These are phyloP conservation scores for Nicotiana knightiana DNA, from an alignment of 257 asterid species.

Conservation along the genomic window DNA sequence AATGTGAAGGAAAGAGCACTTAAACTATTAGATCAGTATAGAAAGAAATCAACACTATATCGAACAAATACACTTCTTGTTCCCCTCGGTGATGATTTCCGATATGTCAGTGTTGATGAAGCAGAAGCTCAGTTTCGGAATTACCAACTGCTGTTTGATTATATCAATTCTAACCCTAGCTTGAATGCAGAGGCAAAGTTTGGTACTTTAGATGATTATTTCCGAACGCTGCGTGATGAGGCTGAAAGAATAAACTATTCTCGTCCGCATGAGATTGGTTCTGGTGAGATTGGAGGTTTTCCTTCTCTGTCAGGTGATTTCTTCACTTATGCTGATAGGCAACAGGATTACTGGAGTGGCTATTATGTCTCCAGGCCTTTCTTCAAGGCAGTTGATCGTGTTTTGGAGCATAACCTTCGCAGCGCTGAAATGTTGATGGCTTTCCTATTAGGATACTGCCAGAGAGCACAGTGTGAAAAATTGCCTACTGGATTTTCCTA, in stretches of 20 bases:
- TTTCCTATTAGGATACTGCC: constrained; percentile 81
- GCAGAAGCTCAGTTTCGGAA: constrained; percentile 99
- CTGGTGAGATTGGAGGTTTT: constrained; percentile 81
- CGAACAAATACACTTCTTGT: constrained; percentile 94
- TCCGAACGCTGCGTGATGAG: constrained; percentile 69
- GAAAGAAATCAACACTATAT: constrained; percentile 84
- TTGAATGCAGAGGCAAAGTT: constrained; percentile 90
- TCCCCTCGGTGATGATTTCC: constrained; percentile 98
- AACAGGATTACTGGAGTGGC: constrained; percentile 98
- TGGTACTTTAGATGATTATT: constrained; percentile 93
- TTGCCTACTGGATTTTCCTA: constrained; percentile 75
- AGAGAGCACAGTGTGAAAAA: constrained; percentile 78
- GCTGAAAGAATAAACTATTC: constrained; percentile 81
- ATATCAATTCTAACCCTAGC: constrained; percentile 78
- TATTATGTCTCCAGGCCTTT: constrained; percentile 97
- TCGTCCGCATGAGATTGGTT: constrained; percentile 64
- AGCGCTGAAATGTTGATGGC: constrained; percentile 95
- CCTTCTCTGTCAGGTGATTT: constrained; percentile 94
- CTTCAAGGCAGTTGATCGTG: constrained; percentile 96
- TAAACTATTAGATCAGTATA: constrained; percentile 76
- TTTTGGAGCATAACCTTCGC: constrained; percentile 90
- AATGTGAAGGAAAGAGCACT: constrained; percentile 91
- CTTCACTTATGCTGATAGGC: constrained; percentile 92
- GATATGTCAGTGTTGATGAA: constrained; percentile 88
- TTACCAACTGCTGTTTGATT: constrained; percentile 83